Evolutionary conservation across 371 early-diverging fungal genomes (phyloP), one percentile per base, ranked within the genome.

Genomic region (Lichtheimia hyalospora): DNA sequence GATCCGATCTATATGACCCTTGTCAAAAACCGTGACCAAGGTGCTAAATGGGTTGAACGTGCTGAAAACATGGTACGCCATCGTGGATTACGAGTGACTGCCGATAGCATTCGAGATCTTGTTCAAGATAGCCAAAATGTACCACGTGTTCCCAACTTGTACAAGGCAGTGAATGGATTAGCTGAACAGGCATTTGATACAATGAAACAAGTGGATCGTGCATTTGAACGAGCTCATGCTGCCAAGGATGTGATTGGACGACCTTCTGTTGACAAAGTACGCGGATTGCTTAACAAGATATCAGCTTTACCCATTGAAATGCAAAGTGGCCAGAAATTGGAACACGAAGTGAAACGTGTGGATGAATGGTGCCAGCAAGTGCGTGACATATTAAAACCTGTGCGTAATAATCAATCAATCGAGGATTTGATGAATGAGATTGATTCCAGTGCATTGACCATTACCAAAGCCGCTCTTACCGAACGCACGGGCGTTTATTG

Each of bases 21-120:
- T 12, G 20, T 61, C 3, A 48, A 54, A 8, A 57, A 50, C 10
- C 46, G 57, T 20, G 44, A 46, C 8, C 53, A 42, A 5, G 62
- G 62, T 3, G 21, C 28, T 1, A 55, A 51, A 18, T 66, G 66
- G 66, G 48, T 62, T 16, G 28, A 48, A 25, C 62, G 48, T 34
- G 66, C 66, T 12, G 10, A 70, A 62, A 2, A 42, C 57, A 0
- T 87, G 72, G 52, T 91, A 85, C 46, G 46, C 7, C 46, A 46
- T 21, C 46, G 46, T 8, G 46, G 46, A 18, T 21, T 46, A 14
- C 54, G 62, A 88, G n/a, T 90, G 84, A 58, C 71, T 85, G 59
- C 66, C 71, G 50, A 63, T 78, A 2, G 84, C 87, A 28, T 64
- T 73, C 40, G 88, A 84, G 4, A 69, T 82, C 60, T 91, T 91